Base-by-base conservation (phyloP, 2,329 filamentous ascomycete species). In the Verticillium zaregamsianum region DNA sequence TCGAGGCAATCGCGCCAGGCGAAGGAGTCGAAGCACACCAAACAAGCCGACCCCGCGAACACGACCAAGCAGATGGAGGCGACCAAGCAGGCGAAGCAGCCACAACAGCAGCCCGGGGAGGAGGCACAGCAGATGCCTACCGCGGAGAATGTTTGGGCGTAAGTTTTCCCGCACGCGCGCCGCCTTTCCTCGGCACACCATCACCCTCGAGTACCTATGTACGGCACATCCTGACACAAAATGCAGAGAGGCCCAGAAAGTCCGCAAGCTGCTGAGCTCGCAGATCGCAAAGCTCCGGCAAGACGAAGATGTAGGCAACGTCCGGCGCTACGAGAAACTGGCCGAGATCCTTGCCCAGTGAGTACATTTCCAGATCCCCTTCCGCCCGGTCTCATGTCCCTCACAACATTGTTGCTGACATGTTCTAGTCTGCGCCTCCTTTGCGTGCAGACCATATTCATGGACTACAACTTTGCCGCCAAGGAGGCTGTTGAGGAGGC, bases 401-500 rank as follows among this genome's bases (percentile, higher is more conserved):
- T 37, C 23, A 5, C 15, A 39, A 20, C 2, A 35, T 14, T 3
- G 3, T 28, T 61, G 54, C 61, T 66, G 57, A 71, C 62, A 52
- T 17, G 55, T 55, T 56, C 58, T 69, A 91, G 88, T 67, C 88
- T 90, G 73, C 91, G 92, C 67, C 78, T 87, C 58, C 83, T 85
- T 63, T 93, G 89, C 72, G 87, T 93, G 71, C 82, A 84, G 66
- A 85, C 87, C 61, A 87, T 94, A 63, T 90, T 92, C 71, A 77
- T 84, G 71, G 88, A 96, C 74, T 87, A 91, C 70, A 80, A 86
- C 66, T 86, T 84, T 76, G 87, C 89, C 58, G 81, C 80, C 64
- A 78, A 80, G 65, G 82, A 87, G 65, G 82, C 86, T 61, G 83
- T 90, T 59, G 92, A 97, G 73, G 76, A 80, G 62, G 83, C 81